Evolutionary conservation across 2,329 filamentous ascomycete species (phyloP).

Genomic region (Aspergillus oerlinghausenensis): DNA sequence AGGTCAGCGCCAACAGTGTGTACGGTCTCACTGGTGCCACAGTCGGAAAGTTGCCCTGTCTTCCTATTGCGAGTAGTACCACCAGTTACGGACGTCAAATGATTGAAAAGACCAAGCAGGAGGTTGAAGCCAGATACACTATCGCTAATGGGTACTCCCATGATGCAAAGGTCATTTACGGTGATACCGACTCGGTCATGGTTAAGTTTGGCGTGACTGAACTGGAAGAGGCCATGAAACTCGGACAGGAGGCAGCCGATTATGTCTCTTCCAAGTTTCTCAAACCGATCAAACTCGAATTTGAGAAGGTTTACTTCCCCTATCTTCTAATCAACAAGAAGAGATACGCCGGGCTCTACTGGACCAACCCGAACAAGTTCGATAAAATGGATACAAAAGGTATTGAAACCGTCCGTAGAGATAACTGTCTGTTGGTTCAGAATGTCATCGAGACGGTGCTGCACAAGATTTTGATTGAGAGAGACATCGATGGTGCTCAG

Average conservation of each 20-base stretch:
- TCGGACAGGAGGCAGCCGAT: conserved; percentile 87
- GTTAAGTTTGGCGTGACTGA: conserved; percentile 94
- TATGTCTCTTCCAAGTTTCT: conserved; percentile 89
- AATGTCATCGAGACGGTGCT: conserved; percentile 96
- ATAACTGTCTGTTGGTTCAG: conserved; percentile 93
- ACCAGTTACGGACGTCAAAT: conserved; percentile 96
- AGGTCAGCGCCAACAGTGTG: conserved; percentile 95
- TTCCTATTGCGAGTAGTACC: conserved; percentile 92
- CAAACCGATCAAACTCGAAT: conserved; percentile 97
- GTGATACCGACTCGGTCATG: conserved; percentile 99
- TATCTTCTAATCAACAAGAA: conserved; percentile 99
- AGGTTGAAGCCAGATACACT: conserved; percentile 84
- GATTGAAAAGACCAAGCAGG: conserved; percentile 97
- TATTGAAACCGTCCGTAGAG: conserved; percentile 94
- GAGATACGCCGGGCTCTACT: conserved; percentile 95
- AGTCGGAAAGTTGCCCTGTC: conserved; percentile 88
- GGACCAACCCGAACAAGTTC: conserved; percentile 89
- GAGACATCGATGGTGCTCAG: conserved; percentile 84
- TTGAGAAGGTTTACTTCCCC: conserved; percentile 98
- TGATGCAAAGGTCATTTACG: conserved; percentile 95
- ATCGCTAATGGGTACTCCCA: conserved; percentile 93
- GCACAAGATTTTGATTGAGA: conserved; percentile 91
- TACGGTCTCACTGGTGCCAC: conserved; percentile 97
- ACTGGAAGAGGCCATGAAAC: conserved; percentile 81
- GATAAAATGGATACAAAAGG: conserved; percentile 99